A percentile compares a stretch with the other conserved stretches of the same genome.
These are phyloP conservation scores for Dendrothele bispora DNA, from an alignment of 768 basidiomycete species.

Conservation along the genomic window DNA sequence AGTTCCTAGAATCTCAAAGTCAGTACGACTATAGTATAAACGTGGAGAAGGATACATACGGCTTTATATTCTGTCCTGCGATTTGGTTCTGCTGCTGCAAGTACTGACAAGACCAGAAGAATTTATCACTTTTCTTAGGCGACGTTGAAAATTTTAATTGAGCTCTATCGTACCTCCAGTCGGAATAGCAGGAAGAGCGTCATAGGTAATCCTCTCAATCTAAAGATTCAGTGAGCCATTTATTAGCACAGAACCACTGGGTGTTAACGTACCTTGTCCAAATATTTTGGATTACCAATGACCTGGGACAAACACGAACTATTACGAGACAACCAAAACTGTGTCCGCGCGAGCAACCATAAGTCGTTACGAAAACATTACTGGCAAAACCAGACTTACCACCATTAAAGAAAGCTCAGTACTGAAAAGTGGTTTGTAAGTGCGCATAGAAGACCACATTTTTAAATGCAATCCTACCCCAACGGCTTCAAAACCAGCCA, in stretches of 20 bases:
- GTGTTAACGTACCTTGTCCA: slow-evolving; percentile 38
- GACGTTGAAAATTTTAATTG: too few relatives aligned
- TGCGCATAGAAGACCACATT: not conserved
- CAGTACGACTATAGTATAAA: not conserved
- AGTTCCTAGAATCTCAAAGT: slow-evolving; percentile 35
- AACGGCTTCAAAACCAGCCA: slow-evolving; percentile 54
- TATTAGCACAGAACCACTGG: not conserved
- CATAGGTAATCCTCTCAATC: slow-evolving; percentile 51
- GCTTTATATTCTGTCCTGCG: slow-evolving; percentile 55
- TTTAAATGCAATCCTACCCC: slow-evolving; percentile 38
- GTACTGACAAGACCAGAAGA: slow-evolving; percentile 62
- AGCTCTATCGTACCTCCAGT: slow-evolving; percentile 47
- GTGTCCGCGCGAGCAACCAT: not conserved
- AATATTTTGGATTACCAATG: slow-evolving; percentile 52
- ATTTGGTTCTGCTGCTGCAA: slow-evolving; percentile 61
- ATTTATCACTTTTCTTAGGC: too few relatives aligned
- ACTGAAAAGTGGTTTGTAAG: slow-evolving; percentile 21
- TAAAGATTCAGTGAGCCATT: slow-evolving; percentile 2
- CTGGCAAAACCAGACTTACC: slow-evolving; percentile 32
- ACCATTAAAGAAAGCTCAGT: slow-evolving; percentile 57
- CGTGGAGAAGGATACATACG: slow-evolving; percentile 22
- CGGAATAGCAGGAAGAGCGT: slow-evolving; percentile 48
- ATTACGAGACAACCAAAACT: slow-evolving; percentile 21
- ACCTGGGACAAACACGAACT: slow-evolving; percentile 57
- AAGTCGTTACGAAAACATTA: slow-evolving; percentile 54